A percentile compares a stretch with the other conserved stretches of the same genome.
Evolutionary conservation across 768 basidiomycete genomes (phyloP).

Genomic region (Hericium erinaceus): DNA sequence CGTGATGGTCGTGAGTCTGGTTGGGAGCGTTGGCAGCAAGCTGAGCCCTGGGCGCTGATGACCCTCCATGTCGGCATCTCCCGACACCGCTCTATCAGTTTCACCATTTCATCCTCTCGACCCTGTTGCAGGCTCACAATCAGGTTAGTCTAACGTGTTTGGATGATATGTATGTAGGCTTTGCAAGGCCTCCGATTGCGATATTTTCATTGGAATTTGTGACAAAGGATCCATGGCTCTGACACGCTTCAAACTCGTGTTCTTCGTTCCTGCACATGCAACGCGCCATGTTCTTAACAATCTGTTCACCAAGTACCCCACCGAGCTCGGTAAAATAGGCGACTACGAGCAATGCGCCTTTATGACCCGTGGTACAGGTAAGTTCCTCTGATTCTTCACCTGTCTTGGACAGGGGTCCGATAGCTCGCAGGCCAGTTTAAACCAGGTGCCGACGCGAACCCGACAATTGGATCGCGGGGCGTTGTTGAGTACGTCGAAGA

Average conservation of each 20-base stretch:
- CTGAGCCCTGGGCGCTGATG: background rate
- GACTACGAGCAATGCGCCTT: slow-evolving; percentile 48
- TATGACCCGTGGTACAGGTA: slow-evolving; percentile 42
- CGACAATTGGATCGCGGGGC: slow-evolving; percentile 34
- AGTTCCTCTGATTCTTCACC: background rate
- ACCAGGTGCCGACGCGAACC: slow-evolving; percentile 32
- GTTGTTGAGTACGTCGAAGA: slow-evolving; percentile 41
- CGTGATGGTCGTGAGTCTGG: slow-evolving; percentile 5
- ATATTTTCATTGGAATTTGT: no score
- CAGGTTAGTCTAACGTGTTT: no score
- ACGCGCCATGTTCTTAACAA: slow-evolving; percentile 34
- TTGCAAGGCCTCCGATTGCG: no score
- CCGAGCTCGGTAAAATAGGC: slow-evolving; percentile 42
- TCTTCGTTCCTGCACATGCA: slow-evolving; percentile 36
- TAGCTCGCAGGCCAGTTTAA: slow-evolving; percentile 34
- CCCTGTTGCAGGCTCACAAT: no score
- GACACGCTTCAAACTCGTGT: slow-evolving; percentile 40
- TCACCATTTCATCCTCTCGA: background rate
- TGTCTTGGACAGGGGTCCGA: background rate
- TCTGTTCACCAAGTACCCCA: slow-evolving; percentile 36
- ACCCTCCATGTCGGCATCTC: background rate
- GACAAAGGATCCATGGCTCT: background rate
- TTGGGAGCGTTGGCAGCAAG: background rate
- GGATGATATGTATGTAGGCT: no score
- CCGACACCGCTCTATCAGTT: background rate